Conservation (phyloP, 805 yeast species). For the Cyberlindnera euphorbiiphila region DNA sequence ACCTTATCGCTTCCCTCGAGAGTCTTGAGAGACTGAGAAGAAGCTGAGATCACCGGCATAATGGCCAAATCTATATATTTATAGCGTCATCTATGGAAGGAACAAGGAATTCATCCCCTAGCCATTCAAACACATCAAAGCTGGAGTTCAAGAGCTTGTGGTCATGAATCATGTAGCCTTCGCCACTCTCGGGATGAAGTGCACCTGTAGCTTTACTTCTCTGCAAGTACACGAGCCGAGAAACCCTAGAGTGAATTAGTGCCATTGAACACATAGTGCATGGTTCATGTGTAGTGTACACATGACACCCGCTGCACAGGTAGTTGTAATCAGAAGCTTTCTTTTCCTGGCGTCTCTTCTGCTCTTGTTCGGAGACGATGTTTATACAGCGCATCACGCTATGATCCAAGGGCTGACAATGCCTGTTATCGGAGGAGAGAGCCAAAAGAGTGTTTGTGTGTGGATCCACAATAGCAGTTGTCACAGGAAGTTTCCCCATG, state of each 20-base stretch:
- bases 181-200: slow-evolving; percentile 52
- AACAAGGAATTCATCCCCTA: slow-evolving; percentile 35
- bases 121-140: slow-evolving; percentile 78
- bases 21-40: slow-evolving; percentile 17
- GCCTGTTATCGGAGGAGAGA: slow-evolving; percentile 37
- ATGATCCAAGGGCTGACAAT: slow-evolving; percentile 58
- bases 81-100: slow-evolving; percentile 24
- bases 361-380: slow-evolving; percentile 55
- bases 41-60: slow-evolving; percentile 2
- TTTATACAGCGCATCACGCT: slow-evolving; percentile 71
- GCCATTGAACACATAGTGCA: slow-evolving; percentile 98
- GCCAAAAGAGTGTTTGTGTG: slow-evolving; percentile 37
- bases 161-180: slow-evolving; percentile 70
- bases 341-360: slow-evolving; percentile 32
- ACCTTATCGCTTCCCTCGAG: slow-evolving; percentile 18
- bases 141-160: slow-evolving; percentile 79
- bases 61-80: slow-evolving; percentile 16
- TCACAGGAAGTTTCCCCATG: slow-evolving; percentile 40
- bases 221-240: slow-evolving; percentile 58
- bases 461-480: slow-evolving; percentile 65
- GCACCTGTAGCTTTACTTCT: slow-evolving; percentile 50
- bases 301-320: slow-evolving; percentile 71
- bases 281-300: slow-evolving; percentile 92
- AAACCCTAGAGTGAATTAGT: slow-evolving; percentile 81
- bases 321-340: slow-evolving; percentile 35